These are phyloP conservation scores for Friedmanniomyces endolithicus DNA, from an alignment of 495 filamentous ascomycete species.

Conservation along the genomic window DNA sequence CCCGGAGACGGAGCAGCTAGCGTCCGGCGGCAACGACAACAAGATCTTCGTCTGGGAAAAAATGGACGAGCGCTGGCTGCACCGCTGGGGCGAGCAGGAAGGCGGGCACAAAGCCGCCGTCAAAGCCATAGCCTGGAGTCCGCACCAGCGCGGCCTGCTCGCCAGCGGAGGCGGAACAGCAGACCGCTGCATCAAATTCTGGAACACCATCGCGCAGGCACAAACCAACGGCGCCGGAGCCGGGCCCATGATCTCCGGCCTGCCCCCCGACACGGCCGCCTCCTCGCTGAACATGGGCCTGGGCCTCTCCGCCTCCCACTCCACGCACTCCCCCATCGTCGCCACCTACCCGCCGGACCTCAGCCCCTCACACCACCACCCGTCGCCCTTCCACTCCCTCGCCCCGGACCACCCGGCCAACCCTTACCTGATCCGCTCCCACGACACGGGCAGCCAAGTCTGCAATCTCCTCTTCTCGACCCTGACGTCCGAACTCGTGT, in stretches of 20 bases:
- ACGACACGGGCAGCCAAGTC: slow-evolving; percentile 88
- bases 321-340: neutral
- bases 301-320: slow-evolving; percentile 2
- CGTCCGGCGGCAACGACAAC: slow-evolving; percentile 97
- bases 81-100: slow-evolving; percentile 83
- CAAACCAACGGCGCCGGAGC: slow-evolving; percentile 40
- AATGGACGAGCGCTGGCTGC: slow-evolving; percentile 69
- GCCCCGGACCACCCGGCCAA: slow-evolving; percentile 2
- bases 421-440: slow-evolving; percentile 20
- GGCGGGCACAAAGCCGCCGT: slow-evolving; percentile 90
- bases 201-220: slow-evolving; percentile 75
- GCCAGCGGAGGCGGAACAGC: slow-evolving; percentile 95
- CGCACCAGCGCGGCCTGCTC: slow-evolving; percentile 82
- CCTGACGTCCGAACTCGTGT: slow-evolving; percentile 93
- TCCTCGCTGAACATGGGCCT: slow-evolving; percentile 3
- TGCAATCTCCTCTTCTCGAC: slow-evolving; percentile 94
- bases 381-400: neutral
- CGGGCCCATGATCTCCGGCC: neutral
- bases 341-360: neutral
- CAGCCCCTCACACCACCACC: neutral
- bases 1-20: slow-evolving; percentile 81
- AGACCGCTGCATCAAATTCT: slow-evolving; percentile 91
- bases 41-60: slow-evolving; percentile 98
- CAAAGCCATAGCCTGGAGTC: slow-evolving; percentile 98
- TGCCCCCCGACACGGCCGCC: slow-evolving; percentile 1